A percentile compares a stretch with the other conserved stretches of the same genome.
Evolutionary conservation across 305 asterid genomes (phyloP).

Genomic region (Andrographis paniculata): DNA sequence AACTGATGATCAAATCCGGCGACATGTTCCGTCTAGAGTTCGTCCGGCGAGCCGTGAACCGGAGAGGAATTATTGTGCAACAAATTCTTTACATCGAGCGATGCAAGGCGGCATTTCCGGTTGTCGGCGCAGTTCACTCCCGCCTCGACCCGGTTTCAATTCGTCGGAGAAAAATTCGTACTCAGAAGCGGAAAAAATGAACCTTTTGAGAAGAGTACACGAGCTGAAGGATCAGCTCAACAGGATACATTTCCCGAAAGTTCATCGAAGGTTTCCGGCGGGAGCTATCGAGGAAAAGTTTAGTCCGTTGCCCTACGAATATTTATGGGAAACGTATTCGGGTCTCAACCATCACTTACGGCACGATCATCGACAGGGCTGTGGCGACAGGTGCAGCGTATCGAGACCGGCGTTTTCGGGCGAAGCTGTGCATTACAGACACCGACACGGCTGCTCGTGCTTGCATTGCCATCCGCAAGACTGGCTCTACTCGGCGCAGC

Average conservation of each 20-base stretch:
- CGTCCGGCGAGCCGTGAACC: slow-evolving; percentile 22
- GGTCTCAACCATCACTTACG: slow-evolving; percentile 22
- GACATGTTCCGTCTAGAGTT: slow-evolving; percentile 30
- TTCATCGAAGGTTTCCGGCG: slow-evolving; percentile 20
- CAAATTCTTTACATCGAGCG: slow-evolving; percentile 27
- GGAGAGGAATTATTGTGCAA: slow-evolving; percentile 27
- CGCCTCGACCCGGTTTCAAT: slow-evolving; percentile 29
- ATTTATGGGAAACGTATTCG: slow-evolving; percentile 26
- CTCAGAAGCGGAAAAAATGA: slow-evolving; percentile 47
- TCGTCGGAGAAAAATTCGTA: slow-evolving; percentile 30
- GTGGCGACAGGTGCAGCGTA: slow-evolving; percentile 24
- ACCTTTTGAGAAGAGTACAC: slow-evolving; percentile 55
- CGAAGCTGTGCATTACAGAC: slow-evolving; percentile 41
- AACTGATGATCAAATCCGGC: slow-evolving; percentile 27
- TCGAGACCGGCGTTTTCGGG: slow-evolving; percentile 52
- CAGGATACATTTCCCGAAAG: slow-evolving; percentile 33
- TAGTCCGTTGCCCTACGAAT: slow-evolving; percentile 24
- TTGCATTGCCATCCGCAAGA: slow-evolving; percentile 38
- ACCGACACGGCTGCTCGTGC: slow-evolving; percentile 44
- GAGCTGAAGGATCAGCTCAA: slow-evolving; percentile 71
- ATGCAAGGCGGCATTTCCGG: slow-evolving; percentile 25
- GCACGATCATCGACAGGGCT: slow-evolving; percentile 18
- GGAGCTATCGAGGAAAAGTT: slow-evolving; percentile 19
- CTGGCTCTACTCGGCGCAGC: slow-evolving; percentile 42
- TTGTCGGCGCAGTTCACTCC: slow-evolving; percentile 23